These are phyloP conservation scores for Yarrowia hollandica DNA, from an alignment of 805 yeast genomes.

Conservation along the genomic window DNA sequence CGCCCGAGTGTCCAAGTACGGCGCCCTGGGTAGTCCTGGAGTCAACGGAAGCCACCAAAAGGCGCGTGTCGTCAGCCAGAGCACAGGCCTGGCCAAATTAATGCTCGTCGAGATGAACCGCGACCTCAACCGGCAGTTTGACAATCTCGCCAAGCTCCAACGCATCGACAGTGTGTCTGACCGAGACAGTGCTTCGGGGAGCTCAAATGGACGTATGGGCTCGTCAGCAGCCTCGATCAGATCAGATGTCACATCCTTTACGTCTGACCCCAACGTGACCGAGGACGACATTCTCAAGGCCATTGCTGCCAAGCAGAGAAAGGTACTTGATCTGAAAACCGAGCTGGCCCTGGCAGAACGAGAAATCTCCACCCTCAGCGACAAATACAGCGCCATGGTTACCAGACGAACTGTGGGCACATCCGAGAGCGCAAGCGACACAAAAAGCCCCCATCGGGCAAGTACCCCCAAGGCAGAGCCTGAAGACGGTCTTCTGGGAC, in stretches of 20 bases:
- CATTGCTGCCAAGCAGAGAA: constrained; percentile 25
- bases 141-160: not conserved
- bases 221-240: not conserved
- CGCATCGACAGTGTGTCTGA: not conserved
- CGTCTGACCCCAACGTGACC: not conserved
- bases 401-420: constrained; percentile 10
- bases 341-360: constrained; percentile 11
- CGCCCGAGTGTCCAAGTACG: not conserved
- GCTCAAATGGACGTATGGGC: not conserved
- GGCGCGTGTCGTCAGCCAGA: constrained; percentile 22
- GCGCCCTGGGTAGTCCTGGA: constrained; percentile 8
- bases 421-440: not conserved
- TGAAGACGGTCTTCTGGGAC: not conserved
- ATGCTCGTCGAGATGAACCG: constrained; percentile 26
- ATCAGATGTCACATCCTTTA: constrained; percentile 2
- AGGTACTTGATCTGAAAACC: constrained; percentile 16
- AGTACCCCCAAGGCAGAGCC: not conserved
- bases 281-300: constrained; percentile 17
- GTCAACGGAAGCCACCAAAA: not conserved
- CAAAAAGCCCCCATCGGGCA: not conserved
- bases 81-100: constrained; percentile 23
- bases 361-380: constrained; percentile 9
- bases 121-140: constrained; percentile 13
- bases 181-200: not conserved
- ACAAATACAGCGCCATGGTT: constrained; percentile 18